A percentile compares a stretch with the other conserved stretches of the same genome.
phyloP scores from a whole-genome alignment of 1,284 basidiomycete species.

The Cryptococcus deneoformans region DNA sequence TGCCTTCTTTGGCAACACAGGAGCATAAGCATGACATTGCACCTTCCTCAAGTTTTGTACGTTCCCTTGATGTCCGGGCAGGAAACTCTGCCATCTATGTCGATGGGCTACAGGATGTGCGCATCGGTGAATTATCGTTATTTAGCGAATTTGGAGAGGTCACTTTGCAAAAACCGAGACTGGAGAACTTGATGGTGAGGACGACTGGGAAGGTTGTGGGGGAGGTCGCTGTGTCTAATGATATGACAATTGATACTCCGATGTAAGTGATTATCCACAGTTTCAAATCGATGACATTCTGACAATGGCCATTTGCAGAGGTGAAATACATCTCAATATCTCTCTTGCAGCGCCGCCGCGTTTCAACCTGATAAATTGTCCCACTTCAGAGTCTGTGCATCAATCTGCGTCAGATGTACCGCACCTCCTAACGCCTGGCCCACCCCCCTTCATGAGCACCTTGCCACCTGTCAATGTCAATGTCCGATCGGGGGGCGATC shows the following conservation, averaged over 20 bases:
- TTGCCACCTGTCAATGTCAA: conserved; percentile 8
- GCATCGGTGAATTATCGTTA: conserved; percentile 3
- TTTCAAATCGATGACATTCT: not conserved
- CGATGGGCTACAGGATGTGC: conserved; percentile 2
- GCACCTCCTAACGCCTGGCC: no score
- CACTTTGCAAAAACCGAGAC: conserved; percentile 1
- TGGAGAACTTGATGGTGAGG: conserved; percentile 2
- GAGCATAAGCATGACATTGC: not conserved
- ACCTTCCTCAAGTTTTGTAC: conserved; percentile 1
- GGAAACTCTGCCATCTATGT: conserved; percentile 4
- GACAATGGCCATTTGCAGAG: conserved; percentile 1
- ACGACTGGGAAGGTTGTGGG: conserved; percentile 2
- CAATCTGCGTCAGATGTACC: no score
- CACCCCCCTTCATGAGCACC: not conserved
- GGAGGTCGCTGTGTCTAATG: conserved; percentile 3
- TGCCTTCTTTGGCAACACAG: not conserved
- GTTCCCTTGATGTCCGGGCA: conserved; percentile 4
- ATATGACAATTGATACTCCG: not conserved
- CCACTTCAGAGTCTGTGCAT: no score
- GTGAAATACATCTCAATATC: conserved; percentile 9
- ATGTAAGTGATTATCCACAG: not conserved
- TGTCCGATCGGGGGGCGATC: conserved; percentile 6
- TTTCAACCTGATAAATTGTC: no score
- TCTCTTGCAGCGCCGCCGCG: not conserved
- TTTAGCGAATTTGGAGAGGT: conserved; percentile 5